phyloP scores from a whole-genome alignment of 495 filamentous ascomycete species.

The Astrothelium macrocarpum region DNA sequence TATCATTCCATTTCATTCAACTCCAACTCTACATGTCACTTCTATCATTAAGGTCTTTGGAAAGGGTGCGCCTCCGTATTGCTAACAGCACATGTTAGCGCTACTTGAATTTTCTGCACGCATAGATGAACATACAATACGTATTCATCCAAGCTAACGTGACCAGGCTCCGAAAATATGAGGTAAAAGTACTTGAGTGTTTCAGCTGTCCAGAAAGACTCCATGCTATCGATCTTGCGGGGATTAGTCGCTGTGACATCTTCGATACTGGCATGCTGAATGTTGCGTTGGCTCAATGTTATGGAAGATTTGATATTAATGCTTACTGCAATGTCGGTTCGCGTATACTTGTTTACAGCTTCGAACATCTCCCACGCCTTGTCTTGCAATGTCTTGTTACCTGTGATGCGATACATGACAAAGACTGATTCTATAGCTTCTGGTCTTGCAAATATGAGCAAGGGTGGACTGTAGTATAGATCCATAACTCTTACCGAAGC shows the following conservation, averaged over 20 bases:
- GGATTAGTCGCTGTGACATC: conserved; percentile 21
- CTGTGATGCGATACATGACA: conserved; percentile 48
- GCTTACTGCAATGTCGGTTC: conserved; percentile 34
- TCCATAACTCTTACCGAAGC: not conserved
- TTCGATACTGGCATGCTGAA: conserved; percentile 37
- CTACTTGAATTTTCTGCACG: not conserved
- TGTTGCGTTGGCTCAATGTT: not conserved
- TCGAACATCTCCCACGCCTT: conserved; percentile 55
- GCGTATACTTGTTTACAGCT: conserved; percentile 34
- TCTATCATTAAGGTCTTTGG: conserved; percentile 33
- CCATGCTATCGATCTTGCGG: conserved; percentile 34
- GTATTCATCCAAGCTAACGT: conserved; percentile 76
- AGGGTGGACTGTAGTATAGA: not conserved
- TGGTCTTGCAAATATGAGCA: conserved; percentile 31
- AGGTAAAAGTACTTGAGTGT: conserved; percentile 78
- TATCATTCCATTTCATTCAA: conserved; percentile 3
- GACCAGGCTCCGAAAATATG: conserved; percentile 57
- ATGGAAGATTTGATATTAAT: not conserved
- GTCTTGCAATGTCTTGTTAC: conserved; percentile 43
- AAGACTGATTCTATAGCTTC: conserved; percentile 59
- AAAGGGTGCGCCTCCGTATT: conserved; percentile 47
- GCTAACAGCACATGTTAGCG: not conserved
- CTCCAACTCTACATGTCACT: not conserved
- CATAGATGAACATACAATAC: conserved; percentile 47
- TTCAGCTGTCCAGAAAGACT: conserved; percentile 62